phyloP scores from a whole-genome alignment of 2,329 filamentous ascomycete species.

The Aspergillus eucalypticola region DNA sequence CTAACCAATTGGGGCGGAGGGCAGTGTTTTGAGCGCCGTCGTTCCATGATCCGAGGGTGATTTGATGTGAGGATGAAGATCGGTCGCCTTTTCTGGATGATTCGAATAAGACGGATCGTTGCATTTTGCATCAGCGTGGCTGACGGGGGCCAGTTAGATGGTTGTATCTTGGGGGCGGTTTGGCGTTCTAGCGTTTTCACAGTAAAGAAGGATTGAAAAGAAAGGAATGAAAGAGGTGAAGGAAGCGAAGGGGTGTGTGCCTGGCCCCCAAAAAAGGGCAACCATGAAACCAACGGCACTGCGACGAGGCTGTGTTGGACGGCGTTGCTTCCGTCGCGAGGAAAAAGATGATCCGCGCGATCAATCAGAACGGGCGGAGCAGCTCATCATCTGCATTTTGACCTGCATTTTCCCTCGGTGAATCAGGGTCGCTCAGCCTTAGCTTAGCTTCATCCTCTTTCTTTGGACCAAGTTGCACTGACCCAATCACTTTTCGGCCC shows the following conservation, averaged over 20 bases:
- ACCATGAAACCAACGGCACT: background rate
- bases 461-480: background rate
- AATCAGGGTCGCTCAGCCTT: conserved; percentile 2
- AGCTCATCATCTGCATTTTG: background rate
- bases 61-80: background rate
- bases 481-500: conserved; percentile 2
- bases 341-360: background rate
- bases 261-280: conserved; percentile 1
- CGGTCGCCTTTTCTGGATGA: background rate
- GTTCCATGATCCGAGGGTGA: background rate
- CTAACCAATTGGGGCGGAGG: background rate
- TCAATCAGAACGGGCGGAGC: background rate
- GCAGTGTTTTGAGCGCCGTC: background rate
- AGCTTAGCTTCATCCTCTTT: background rate
- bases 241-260: background rate
- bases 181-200: background rate
- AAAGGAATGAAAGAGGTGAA: background rate
- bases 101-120: background rate
- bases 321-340: background rate
- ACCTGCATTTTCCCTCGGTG: background rate
- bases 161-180: background rate
- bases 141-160: background rate
- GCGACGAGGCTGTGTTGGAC: conserved; percentile 3
- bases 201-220: background rate
- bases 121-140: background rate